phyloP scores from a whole-genome alignment of 345 rosid species.

The Populus alba region DNA sequence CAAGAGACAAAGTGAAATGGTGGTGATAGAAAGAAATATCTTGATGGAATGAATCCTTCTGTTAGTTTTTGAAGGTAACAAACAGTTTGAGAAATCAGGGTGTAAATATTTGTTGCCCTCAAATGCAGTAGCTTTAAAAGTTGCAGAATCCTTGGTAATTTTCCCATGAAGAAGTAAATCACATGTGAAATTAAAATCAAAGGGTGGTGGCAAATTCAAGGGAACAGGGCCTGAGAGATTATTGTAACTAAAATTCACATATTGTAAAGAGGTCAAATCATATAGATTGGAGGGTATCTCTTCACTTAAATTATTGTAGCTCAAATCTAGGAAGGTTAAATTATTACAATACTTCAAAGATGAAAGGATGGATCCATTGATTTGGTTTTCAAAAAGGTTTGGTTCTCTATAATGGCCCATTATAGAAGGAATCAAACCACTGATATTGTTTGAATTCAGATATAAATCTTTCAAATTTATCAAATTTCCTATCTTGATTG shows the following conservation, averaged over 20 bases:
- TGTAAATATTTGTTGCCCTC: not conserved
- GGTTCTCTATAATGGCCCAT: not conserved
- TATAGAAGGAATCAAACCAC: not conserved
- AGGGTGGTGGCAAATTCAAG: not conserved
- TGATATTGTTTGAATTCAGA: not conserved
- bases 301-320: too few species aligned
- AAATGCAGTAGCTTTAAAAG: too few species aligned
- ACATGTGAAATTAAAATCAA: not conserved
- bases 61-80: not conserved
- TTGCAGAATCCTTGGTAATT: not conserved
- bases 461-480: not conserved
- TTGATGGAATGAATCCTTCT: not conserved
- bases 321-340: too few species aligned
- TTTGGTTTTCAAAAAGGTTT: not conserved
- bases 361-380: not conserved
- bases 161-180: not conserved
- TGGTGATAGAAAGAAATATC: not conserved
- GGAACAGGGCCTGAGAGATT: not conserved
- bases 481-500: not conserved
- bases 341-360: too few species aligned
- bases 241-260: not conserved
- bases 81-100: not conserved
- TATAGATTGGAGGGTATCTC: too few species aligned
- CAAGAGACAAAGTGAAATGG: not conserved
- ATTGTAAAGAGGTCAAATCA: too few species aligned